Evolutionary conservation across 495 filamentous ascomycete species (phyloP).

Genomic region (Aspergillus bertholletiae): DNA sequence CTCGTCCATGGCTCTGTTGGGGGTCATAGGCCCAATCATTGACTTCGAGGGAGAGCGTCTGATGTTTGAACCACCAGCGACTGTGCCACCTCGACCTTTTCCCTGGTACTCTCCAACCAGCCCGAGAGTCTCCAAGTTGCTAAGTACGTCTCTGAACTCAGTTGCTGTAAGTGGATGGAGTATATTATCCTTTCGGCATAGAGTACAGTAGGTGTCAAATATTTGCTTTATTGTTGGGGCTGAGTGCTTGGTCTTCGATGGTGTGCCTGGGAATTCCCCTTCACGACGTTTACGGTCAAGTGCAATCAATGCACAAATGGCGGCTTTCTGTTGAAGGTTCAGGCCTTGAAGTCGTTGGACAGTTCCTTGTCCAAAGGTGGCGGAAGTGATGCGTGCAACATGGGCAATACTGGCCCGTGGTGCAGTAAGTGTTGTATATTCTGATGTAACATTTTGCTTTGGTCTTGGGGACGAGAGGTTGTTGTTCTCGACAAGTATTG

Average conservation of each 20-base stretch:
- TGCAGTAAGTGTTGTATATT: slow-evolving; percentile 66
- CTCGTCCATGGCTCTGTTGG: slow-evolving; percentile 56
- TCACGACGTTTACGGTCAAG: slow-evolving; percentile 60
- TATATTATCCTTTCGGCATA: slow-evolving; percentile 80
- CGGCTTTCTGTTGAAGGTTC: slow-evolving; percentile 95
- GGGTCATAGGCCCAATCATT: slow-evolving; percentile 39
- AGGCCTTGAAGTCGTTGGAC: slow-evolving; percentile 77
- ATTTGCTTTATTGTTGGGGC: slow-evolving; percentile 75
- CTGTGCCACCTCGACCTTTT: slow-evolving; percentile 61
- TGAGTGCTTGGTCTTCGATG: slow-evolving; percentile 49
- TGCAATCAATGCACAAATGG: slow-evolving; percentile 80
- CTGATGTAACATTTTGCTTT: slow-evolving; percentile 42
- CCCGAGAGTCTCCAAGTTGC: slow-evolving; percentile 79
- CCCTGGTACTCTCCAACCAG: slow-evolving; percentile 73
- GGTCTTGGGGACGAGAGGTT: slow-evolving; percentile 61
- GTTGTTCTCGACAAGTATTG: slow-evolving; percentile 62
- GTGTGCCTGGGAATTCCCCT: slow-evolving; percentile 43
- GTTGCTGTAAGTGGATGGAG: slow-evolving; percentile 82
- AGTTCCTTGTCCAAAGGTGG: slow-evolving; percentile 81
- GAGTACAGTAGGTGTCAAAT: slow-evolving; percentile 70
- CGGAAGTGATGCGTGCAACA: slow-evolving; percentile 81
- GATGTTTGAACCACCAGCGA: slow-evolving; percentile 41
- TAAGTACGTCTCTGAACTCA: slow-evolving; percentile 93
- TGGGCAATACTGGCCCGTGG: slow-evolving; percentile 87
- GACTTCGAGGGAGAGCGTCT: slow-evolving; percentile 58